These are phyloP conservation scores for Mimosa pudica DNA, from an alignment of 306 rosid species.

Conservation along the genomic window DNA sequence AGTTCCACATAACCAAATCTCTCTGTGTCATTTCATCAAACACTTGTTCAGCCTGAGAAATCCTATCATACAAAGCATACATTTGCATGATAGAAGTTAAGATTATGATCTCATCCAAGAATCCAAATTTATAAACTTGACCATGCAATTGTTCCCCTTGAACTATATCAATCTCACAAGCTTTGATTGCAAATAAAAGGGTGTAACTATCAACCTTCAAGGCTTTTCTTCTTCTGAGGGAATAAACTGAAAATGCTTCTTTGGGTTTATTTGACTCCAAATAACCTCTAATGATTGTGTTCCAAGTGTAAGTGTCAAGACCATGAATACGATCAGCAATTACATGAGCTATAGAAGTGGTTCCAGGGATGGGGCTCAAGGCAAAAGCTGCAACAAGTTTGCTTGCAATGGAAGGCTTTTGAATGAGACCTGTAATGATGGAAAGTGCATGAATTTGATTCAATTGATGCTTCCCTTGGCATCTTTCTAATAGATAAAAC, in stretches of 20 bases:
- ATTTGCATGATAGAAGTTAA: background rate
- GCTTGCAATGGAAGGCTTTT: conserved; percentile 10
- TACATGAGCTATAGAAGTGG: background rate
- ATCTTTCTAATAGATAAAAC: background rate
- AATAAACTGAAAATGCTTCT: conserved; percentile 13
- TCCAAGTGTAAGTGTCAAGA: conserved; percentile 21
- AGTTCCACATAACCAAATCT: conserved; percentile 30
- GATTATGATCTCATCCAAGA: conserved; percentile 1
- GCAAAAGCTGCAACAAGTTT: conserved; percentile 16
- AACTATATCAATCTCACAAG: conserved; percentile 38
- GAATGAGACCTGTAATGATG: conserved; percentile 23
- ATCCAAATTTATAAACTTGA: conserved; percentile 15
- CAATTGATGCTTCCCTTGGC: conserved; percentile 1
- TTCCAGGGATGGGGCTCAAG: background rate
- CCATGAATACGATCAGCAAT: conserved; percentile 10
- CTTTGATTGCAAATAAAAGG: conserved; percentile 50
- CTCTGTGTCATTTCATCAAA: conserved; percentile 17
- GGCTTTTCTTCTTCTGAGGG: conserved; percentile 11
- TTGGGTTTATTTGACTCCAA: background rate
- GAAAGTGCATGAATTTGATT: conserved; percentile 13
- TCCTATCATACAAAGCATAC: background rate
- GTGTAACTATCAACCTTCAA: conserved; percentile 50
- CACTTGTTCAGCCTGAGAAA: background rate
- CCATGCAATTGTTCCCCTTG: conserved; percentile 60
- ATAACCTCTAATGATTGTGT: conserved; percentile 1